Evolutionary conservation across 768 basidiomycete species (phyloP).

Genomic region (Termitomyces sp.): DNA sequence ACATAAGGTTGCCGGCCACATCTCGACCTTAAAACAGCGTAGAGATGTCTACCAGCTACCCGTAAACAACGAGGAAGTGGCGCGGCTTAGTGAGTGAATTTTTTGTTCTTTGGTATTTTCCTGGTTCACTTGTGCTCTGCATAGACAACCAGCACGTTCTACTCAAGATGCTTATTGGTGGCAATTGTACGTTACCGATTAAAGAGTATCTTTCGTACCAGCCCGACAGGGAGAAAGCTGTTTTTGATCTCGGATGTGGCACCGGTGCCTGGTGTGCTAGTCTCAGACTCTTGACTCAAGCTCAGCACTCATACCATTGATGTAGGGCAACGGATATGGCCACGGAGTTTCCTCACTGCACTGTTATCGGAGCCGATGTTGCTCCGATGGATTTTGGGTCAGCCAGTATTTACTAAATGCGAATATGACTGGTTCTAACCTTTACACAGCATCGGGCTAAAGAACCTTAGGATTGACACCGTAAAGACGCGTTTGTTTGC

Average conservation of each 20-base stretch:
- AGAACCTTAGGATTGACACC: background rate
- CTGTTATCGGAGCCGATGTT: slow-evolving; percentile 7
- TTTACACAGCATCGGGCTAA: background rate
- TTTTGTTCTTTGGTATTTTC: background rate
- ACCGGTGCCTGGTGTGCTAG: background rate
- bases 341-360: slow-evolving; percentile 7
- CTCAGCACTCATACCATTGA: background rate
- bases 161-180: background rate
- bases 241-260: background rate
- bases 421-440: background rate
- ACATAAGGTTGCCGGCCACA: background rate
- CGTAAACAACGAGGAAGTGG: background rate
- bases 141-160: background rate
- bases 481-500: background rate
- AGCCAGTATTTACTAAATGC: background rate
- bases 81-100: background rate
- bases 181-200: background rate
- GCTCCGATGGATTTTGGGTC: slow-evolving; percentile 9
- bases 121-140: background rate
- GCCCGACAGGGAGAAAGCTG: background rate
- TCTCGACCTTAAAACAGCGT: background rate
- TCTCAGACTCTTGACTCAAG: background rate
- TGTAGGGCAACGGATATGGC: slow-evolving; percentile 9
- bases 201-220: background rate
- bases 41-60: background rate